Evolutionary conservation across 306 rosid species (phyloP).

Genomic region (Cucurbita maxima): DNA sequence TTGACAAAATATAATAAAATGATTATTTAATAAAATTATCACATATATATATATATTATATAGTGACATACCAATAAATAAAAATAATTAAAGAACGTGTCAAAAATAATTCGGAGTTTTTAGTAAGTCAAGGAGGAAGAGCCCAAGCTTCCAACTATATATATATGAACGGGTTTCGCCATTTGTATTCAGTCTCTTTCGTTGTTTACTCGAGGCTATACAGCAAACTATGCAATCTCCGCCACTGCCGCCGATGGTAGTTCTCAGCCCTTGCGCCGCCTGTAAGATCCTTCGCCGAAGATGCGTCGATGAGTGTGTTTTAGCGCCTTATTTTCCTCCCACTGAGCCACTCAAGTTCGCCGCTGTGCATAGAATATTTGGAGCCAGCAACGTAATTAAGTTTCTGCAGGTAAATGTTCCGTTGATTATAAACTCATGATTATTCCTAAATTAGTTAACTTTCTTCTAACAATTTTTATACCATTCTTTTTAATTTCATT

Average conservation of each 20-base stretch:
- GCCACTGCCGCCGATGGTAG: neutral
- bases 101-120: too few species aligned
- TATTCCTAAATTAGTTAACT: too few species aligned
- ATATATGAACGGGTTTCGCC: neutral
- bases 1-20: too few species aligned
- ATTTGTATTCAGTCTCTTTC: neutral
- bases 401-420: neutral
- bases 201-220: neutral
- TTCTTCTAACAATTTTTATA: too few species aligned
- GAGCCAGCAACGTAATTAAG: neutral
- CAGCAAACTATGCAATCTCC: neutral
- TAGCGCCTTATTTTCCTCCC: neutral
- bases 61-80: too few species aligned
- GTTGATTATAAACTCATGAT: too few species aligned
- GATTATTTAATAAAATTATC: too few species aligned
- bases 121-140: too few species aligned
- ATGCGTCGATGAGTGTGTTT: neutral
- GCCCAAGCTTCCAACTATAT: neutral
- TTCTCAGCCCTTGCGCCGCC: neutral
- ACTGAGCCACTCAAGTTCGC: neutral
- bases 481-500: too few species aligned
- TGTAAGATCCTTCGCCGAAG: slow-evolving; percentile 1
- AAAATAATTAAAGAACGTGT: too few species aligned
- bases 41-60: too few species aligned
- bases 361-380: neutral